Evolutionary conservation across 495 filamentous ascomycete species (phyloP), one percentile per base, ranked within the genome.

Genomic region (Lasiosphaeria hispida): DNA sequence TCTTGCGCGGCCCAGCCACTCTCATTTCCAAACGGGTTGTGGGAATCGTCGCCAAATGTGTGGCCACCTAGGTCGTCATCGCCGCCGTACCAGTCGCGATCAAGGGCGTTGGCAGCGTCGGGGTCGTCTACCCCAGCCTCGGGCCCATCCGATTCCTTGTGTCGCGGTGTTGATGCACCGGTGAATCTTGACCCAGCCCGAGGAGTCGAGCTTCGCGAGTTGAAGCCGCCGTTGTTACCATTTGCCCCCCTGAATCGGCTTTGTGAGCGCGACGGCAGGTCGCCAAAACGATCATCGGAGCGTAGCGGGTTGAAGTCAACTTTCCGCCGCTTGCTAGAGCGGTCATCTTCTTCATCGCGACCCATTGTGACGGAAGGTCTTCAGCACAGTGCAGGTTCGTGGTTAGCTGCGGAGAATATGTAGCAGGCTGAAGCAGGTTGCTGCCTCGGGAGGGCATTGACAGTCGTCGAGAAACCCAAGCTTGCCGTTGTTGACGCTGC

Each of bases 61-160:
- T 91, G 85, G 3, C 75, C 77, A 30, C 75, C 87, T 79, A 72
- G 56, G 53, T 85, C 83, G 62, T 92, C 89, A 62, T 93, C 90
- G 34, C 85, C 87, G 18, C 81, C 82, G 71, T 94, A 94, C 90
- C 90, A 94, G 70, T 92, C 90, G 57, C 90, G 84, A 69, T 94
- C 90, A n/a, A 93, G 76, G n/a, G 85, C 87, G 49, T 80, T 80
- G 38, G 77, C 76, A 43, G 65, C 60, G 39, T 80, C 77, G 34
- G 74, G 70, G 33, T 73, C 76, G 34, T 71, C 68, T 2, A 81
- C 72, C 3, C 69, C 70, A 0, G 77, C 71, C 57, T 82, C 80
- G 0, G 81, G 80, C 8, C 75, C 74, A 56, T 85, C 75, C 60
- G 82, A 79, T 69, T 83, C 77, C 43, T 72, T 57, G 66, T 81